Evolutionary conservation across 2,329 filamentous ascomycete species (phyloP).

Genomic region (Raffaelea albimanens): DNA sequence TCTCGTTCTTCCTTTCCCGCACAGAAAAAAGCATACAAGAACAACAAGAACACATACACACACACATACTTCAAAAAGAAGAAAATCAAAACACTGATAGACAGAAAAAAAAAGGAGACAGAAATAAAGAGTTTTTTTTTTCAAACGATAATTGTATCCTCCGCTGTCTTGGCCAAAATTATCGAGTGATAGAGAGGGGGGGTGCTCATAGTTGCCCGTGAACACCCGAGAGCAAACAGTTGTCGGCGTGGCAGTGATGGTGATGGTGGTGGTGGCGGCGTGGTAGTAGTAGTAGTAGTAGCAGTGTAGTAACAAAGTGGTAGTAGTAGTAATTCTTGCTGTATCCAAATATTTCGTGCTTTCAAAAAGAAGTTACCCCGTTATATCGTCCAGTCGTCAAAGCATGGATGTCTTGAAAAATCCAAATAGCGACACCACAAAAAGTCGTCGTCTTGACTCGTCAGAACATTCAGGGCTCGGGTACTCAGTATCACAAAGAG

Average conservation of each 20-base stretch:
- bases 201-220: too few species aligned
- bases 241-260: too few species aligned
- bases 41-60: neutral
- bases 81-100: neutral
- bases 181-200: too few species aligned
- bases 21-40: neutral
- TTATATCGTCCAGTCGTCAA: slow-evolving; percentile 10
- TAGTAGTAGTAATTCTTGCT: slow-evolving; percentile 1
- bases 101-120: neutral
- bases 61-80: neutral
- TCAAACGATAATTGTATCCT: too few species aligned
- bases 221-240: too few species aligned
- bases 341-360: neutral
- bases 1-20: too few species aligned
- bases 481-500: neutral
- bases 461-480: neutral
- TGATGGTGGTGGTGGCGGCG: neutral
- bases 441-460: slow-evolving; percentile 7
- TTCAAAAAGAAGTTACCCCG: neutral
- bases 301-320: neutral
- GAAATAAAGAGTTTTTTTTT: too few species aligned
- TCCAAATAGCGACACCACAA: neutral
- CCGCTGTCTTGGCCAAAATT: too few species aligned
- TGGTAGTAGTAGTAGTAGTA: neutral
- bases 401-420: slow-evolving; percentile 7